A percentile compares a stretch with the other conserved stretches of the same genome.
Conservation (phyloP, 1,139 yeast genomes). For the Yamadazyma spencermartinsiae region DNA sequence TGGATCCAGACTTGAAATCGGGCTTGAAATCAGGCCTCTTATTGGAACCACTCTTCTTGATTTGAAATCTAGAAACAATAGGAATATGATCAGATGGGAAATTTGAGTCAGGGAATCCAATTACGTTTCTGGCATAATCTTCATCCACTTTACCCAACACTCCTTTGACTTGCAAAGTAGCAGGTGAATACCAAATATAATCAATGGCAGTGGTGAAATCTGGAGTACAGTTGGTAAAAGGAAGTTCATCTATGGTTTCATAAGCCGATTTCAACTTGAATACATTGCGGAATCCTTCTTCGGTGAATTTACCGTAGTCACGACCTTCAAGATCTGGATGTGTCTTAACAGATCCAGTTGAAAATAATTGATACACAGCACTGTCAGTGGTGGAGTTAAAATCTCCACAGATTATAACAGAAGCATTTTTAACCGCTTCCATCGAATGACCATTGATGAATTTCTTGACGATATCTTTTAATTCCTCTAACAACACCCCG, state of each 20-base stretch:
- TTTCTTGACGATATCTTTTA: slow-evolving; percentile 63
- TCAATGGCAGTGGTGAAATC: slow-evolving; percentile 91
- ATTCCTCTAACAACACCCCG: slow-evolving; percentile 85
- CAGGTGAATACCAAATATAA: slow-evolving; percentile 91
- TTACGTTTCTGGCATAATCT: slow-evolving; percentile 69
- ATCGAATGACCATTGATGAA: slow-evolving; percentile 45
- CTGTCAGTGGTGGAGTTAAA: slow-evolving; percentile 85
- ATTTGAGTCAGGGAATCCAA: slow-evolving; percentile 93
- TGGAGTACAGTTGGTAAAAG: slow-evolving; percentile 93
- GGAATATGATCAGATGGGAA: slow-evolving; percentile 96
- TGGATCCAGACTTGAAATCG: slow-evolving; percentile 51
- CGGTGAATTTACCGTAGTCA: slow-evolving; percentile 89
- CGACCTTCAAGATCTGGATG: slow-evolving; percentile 84
- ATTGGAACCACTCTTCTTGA: slow-evolving; percentile 48
- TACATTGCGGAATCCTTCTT: slow-evolving; percentile 81
- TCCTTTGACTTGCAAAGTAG: slow-evolving; percentile 77
- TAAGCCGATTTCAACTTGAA: slow-evolving; percentile 86
- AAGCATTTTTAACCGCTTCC: slow-evolving; percentile 63
- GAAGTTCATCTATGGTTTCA: slow-evolving; percentile 80
- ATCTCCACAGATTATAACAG: slow-evolving; percentile 90
- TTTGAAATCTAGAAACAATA: slow-evolving; percentile 71
- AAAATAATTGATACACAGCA: slow-evolving; percentile 88
- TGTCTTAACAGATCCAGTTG: slow-evolving; percentile 70
- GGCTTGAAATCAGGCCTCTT: slow-evolving; percentile 49
- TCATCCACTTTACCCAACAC: slow-evolving; percentile 82